These are phyloP conservation scores for Colletotrichum coccodes DNA, from an alignment of 2,329 filamentous ascomycete species.

Conservation along the genomic window DNA sequence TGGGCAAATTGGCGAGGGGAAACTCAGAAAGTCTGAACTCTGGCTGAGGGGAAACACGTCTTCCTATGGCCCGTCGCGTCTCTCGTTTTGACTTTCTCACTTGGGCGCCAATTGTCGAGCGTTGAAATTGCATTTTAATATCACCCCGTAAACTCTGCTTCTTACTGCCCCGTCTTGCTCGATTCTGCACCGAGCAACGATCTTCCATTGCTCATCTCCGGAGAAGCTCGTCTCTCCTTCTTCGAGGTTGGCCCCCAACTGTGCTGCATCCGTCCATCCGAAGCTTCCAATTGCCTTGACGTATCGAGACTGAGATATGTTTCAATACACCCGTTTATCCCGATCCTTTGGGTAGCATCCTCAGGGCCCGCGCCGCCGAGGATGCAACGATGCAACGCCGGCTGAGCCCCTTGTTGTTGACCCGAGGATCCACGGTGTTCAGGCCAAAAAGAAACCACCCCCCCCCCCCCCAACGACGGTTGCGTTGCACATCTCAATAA, in stretches of 20 bases:
- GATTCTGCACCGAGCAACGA: background rate
- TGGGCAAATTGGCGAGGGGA: background rate
- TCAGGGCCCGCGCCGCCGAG: slow-evolving; percentile 8
- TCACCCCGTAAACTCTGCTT: slow-evolving; percentile 2
- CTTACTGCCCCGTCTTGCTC: background rate
- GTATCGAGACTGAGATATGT: background rate
- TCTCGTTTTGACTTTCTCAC: background rate
- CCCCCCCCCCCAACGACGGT: background rate
- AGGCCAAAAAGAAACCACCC: background rate
- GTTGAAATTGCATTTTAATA: background rate
- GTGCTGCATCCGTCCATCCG: background rate
- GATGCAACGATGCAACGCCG: slow-evolving; percentile 11
- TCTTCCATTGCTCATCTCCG: no score
- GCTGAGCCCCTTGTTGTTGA: background rate
- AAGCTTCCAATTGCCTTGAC: background rate
- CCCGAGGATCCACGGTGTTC: background rate
- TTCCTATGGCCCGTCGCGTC: background rate
- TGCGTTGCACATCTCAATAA: background rate
- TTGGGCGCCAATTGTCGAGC: background rate
- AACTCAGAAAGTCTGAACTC: background rate
- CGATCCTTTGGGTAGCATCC: slow-evolving; percentile 22
- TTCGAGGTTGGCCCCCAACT: background rate
- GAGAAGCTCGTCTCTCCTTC: background rate
- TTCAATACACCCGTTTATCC: background rate
- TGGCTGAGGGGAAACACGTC: background rate